phyloP scores from a whole-genome alignment of 2,329 filamentous ascomycete species.

The Scedosporium minutisporum region DNA sequence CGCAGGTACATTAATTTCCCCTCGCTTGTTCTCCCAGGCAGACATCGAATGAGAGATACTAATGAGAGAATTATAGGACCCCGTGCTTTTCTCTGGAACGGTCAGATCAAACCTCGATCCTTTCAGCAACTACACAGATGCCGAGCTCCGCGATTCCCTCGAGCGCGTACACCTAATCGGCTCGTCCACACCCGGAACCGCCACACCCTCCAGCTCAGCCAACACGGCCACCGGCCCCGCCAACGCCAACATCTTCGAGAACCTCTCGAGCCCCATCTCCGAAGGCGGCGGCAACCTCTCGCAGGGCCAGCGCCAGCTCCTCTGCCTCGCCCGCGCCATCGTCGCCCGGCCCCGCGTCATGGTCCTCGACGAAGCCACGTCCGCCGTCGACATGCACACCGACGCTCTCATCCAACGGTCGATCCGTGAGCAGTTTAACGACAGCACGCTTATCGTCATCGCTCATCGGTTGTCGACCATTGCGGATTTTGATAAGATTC shows the following conservation, averaged over 20 bases:
- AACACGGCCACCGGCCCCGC: conserved; percentile 17
- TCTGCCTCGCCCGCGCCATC: conserved; percentile 66
- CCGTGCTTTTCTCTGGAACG: conserved; percentile 72
- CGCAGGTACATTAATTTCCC: conserved; percentile 32
- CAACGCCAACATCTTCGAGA: conserved; percentile 58
- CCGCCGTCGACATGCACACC: conserved; percentile 68
- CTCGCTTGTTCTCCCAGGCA: conserved; percentile 7
- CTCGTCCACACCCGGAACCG: conserved; percentile 31
- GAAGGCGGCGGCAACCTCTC: conserved; percentile 67
- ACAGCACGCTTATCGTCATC: conserved; percentile 62
- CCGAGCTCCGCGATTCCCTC: conserved; percentile 59
- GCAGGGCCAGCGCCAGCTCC: conserved; percentile 66
- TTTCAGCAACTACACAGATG: conserved; percentile 60
- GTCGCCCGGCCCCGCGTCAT: conserved; percentile 65
- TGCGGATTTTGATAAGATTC: conserved; percentile 64
- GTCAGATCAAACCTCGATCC: conserved; percentile 69
- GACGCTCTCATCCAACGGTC: conserved; percentile 64
- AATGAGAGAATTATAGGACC: conserved; percentile 45
- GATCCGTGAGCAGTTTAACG: conserved; percentile 62
- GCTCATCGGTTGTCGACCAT: conserved; percentile 69
- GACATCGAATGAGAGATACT: conserved; percentile 38
- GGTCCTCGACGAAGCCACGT: conserved; percentile 72
- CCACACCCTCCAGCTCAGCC: conserved; percentile 11
- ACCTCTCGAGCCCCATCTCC: conserved; percentile 53
- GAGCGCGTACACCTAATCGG: conserved; percentile 51